Evolutionary conservation across 208 protist genomes (phyloP).

Genomic region (Leishmania martiniquensis): DNA sequence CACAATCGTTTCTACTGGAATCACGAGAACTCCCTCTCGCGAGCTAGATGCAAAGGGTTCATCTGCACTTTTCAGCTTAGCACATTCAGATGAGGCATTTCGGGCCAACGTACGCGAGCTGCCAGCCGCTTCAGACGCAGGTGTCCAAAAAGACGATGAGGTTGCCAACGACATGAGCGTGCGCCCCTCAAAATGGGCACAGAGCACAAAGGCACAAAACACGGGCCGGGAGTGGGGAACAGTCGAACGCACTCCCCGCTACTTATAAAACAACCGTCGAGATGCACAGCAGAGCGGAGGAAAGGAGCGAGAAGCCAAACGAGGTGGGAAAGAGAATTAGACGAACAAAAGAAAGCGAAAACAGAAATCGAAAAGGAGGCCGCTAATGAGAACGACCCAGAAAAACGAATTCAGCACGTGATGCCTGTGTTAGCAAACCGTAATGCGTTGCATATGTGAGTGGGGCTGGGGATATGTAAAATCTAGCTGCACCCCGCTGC

Average conservation of each 20-base stretch:
- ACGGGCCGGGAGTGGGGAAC: not conserved
- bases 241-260: not conserved
- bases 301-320: not conserved
- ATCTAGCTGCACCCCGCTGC: slow-evolving; percentile 1
- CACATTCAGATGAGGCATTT: not conserved
- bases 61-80: not conserved
- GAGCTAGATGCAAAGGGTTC: not conserved
- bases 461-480: not conserved
- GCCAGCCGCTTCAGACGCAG: not conserved
- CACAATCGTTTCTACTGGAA: slow-evolving; percentile 70
- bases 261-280: slow-evolving; percentile 2
- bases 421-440: not conserved
- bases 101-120: not conserved
- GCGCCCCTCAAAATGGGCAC: not conserved
- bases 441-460: slow-evolving; percentile 4
- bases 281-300: not conserved
- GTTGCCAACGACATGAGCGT: slow-evolving; percentile 17
- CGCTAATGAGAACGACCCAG: not conserved
- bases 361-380: slow-evolving; percentile 16
- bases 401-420: slow-evolving; percentile 16
- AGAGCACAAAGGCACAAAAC: not conserved
- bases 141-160: slow-evolving; percentile 6
- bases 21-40: slow-evolving; percentile 27
- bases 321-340: slow-evolving; percentile 4
- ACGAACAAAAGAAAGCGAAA: slow-evolving; percentile 1